Conservation (phyloP, 2,329 filamentous ascomycete genomes). For the Penicillium sp. region DNA sequence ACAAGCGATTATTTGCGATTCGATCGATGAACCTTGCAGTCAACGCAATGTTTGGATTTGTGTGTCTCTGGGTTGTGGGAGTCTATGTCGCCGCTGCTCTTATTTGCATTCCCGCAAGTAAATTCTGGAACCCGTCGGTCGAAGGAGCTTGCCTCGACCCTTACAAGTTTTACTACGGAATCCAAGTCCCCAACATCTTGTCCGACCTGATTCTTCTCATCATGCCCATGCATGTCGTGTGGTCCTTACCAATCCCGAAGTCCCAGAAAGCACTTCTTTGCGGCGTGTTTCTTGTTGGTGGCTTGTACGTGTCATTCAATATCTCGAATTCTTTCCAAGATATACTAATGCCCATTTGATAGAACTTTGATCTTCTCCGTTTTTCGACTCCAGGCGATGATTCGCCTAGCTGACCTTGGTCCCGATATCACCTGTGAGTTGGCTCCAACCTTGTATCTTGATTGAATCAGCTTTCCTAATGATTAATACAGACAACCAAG, state of each 20-base stretch:
- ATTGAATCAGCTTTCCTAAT: neutral
- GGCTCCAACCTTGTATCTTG: neutral
- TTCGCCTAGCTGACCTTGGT: conserved; percentile 23
- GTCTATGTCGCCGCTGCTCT: conserved; percentile 25
- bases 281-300: conserved; percentile 32
- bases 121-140: conserved; percentile 28
- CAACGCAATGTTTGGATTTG: conserved; percentile 21
- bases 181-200: conserved; percentile 34
- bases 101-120: conserved; percentile 28
- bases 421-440: conserved; percentile 33
- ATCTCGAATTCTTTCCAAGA: neutral
- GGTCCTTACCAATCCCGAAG: conserved; percentile 28
- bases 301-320: conserved; percentile 21
- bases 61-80: conserved; percentile 26
- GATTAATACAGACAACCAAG: conserved; percentile 27
- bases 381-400: conserved; percentile 30
- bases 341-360: neutral
- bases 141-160: conserved; percentile 29
- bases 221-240: conserved; percentile 31
- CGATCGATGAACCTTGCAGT: conserved; percentile 23
- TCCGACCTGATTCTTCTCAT: conserved; percentile 30
- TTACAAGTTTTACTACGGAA: conserved; percentile 30
- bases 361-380: conserved; percentile 32
- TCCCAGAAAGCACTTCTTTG: conserved; percentile 27
- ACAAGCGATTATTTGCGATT: conserved; percentile 29